Conservation (phyloP, 345 rosid species). For the Syzygium oleosum region DNA sequence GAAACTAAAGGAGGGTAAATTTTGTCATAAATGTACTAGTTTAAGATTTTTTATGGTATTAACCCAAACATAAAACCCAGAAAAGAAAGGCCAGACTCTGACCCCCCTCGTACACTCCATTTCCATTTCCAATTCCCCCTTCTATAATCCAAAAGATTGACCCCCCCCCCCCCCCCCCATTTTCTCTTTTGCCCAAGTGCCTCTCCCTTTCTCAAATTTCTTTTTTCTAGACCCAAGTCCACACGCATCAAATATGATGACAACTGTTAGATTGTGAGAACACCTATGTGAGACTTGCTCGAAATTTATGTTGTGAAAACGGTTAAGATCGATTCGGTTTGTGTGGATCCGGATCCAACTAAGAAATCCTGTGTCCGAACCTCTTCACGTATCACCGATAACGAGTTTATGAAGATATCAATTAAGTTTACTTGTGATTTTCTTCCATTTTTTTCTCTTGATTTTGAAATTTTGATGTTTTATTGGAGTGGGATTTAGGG, state of each 20-base stretch:
- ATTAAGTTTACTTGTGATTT: not conserved
- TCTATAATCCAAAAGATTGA: not conserved
- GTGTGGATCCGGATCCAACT: not conserved
- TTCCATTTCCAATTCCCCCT: not conserved
- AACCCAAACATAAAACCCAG: too few species aligned
- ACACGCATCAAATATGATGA: not conserved
- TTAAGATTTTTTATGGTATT: too few species aligned
- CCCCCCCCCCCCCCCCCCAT: too few species aligned
- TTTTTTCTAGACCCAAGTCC: not conserved
- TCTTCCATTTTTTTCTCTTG: not conserved
- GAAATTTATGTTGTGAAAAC: not conserved
- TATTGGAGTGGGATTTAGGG: not conserved
- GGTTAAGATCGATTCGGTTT: not conserved
- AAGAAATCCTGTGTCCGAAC: not conserved
- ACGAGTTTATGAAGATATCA: not conserved
- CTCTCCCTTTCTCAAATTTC: not conserved
- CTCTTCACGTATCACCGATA: not conserved
- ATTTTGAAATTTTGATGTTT: not conserved
- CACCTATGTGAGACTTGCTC: not conserved
- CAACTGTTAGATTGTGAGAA: not conserved
- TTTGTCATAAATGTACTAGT: too few species aligned
- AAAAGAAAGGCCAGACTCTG: too few species aligned
- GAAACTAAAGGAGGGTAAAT: too few species aligned
- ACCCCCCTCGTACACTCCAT: not conserved
- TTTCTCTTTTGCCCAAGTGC: not conserved